Base-by-base conservation (phyloP, 1,284 basidiomycete species). In the Cryptococcus amylolentus region DNA sequence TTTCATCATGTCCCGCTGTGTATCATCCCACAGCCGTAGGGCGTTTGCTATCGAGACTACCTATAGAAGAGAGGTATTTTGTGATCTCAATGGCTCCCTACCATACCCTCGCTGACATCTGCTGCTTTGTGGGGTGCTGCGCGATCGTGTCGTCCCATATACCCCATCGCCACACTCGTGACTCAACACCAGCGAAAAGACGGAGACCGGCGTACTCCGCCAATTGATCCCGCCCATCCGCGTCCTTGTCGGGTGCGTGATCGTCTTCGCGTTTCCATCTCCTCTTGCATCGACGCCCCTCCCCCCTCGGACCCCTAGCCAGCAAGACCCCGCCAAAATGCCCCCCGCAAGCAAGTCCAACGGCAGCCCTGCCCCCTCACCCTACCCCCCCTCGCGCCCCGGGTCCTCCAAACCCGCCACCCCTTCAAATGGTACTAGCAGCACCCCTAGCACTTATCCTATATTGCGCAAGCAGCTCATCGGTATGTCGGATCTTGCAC, bases 401-500 rank as follows among this genome's bases (percentile, higher is more conserved):
- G 57, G 59, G 18, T 65, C 66, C 6, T 53, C 61, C 50, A 73
- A 72, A 61, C 71, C 71, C 18, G 63, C 61, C 28, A 71, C 71
- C 16, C 70, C 70, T 18, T 35, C 54, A 1, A 40, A 46, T 46
- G 44, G 44, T 9, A 53, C 57, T 23, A 64, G 62, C n/a, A 58
- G 56, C 13, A 67, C 69, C 4, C 62, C 62, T 23, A 73, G 77
- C 60, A 70, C 67, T 38, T 66, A 63, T 20, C 82, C 91, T 45
- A 83, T 91, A 48, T 84, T 93, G 27, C 83, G 88, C 48, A 83
- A 88, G 44, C 89, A 93, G 78, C 84, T 92, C 20, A 73, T 82
- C n/a, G 70, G 74, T 75, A 42, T 45, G 76, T 67, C 6, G 35
- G 3, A n/a, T 14, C 13, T 35, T 14, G n/a, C 49, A 35, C 6